Evolutionary conservation across 306 rosid species (phyloP).

Genomic region (Senna siamea): DNA sequence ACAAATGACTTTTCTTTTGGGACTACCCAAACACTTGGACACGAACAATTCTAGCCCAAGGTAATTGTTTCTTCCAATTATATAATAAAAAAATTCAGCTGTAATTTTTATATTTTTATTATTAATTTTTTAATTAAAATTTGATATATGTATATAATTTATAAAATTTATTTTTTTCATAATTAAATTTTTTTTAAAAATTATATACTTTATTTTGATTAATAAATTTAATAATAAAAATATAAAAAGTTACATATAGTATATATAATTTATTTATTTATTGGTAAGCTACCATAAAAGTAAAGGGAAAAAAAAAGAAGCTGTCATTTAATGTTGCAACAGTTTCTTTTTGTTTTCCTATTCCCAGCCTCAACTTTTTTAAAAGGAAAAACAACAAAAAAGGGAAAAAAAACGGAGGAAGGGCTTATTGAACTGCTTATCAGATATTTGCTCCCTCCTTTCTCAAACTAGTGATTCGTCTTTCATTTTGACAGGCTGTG

Average conservation of each 20-base stretch:
- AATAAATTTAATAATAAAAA: too few species aligned
- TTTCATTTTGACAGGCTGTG: background rate
- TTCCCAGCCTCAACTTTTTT: background rate
- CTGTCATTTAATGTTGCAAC: background rate
- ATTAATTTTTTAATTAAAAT: too few species aligned
- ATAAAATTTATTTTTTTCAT: too few species aligned
- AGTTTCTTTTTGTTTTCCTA: background rate
- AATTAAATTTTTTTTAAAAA: too few species aligned
- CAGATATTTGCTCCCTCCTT: background rate
- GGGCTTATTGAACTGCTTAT: background rate
- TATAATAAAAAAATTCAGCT: too few species aligned
- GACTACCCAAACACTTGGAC: background rate
- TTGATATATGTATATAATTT: too few species aligned
- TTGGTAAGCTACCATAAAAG: slow-evolving; percentile 5
- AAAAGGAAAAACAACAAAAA: too few species aligned
- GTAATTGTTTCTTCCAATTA: slow-evolving; percentile 34
- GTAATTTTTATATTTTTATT: too few species aligned
- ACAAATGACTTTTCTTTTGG: slow-evolving; percentile 26
- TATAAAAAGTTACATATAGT: too few species aligned
- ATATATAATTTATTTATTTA: too few species aligned
- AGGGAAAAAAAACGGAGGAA: background rate
- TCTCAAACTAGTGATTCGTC: background rate
- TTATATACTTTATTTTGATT: too few species aligned
- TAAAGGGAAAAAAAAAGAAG: too few species aligned
- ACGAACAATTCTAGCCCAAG: background rate